Base-by-base conservation (phyloP, 1,284 basidiomycete species). In the Fistulinella cinereoalba region DNA sequence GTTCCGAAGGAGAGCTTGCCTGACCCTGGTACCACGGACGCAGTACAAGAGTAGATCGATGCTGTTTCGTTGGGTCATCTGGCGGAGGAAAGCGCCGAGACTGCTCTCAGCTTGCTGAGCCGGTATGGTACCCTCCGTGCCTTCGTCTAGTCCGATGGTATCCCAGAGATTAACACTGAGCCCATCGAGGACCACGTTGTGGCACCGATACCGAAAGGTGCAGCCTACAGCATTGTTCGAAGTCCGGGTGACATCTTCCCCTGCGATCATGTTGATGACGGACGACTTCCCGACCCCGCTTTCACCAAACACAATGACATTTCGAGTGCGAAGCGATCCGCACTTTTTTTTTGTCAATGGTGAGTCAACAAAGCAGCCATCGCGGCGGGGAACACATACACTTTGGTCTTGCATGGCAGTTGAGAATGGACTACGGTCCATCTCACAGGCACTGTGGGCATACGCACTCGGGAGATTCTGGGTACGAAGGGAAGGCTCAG, bases 31-130 rank as follows among this genome's bases (percentile, higher is more conserved):
- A 22, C 56, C 67, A 13, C 64, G 65, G 16, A 70, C 50, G 52
- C 65, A 68, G 41, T 64, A 68, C 21, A 69, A 13, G 34, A 67
- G 65, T 10, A 67, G 53, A 41, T 65, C 54, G 28, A 67, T 49
- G 13, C 66, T 62, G 16, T 56, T 50, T 41, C 50, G 41, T 28
- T 45, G 50, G 13, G 60, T 50, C 44, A 66, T 47, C 11, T 63
- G 52, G 32, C 37, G 55, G 28, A 67, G 61, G 43, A 64, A 57
- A 13, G 49, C 43, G 22, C 53, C 65, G 40, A 68, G 50, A 36
- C 24, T 54, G 7, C 29, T 44, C 40, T 65, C 53, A 4, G 65
- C 62, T 41, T 45, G 48, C 40, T 39, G 39, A 4, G 56, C 56
- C 2, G 53, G 51, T 19, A 64, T 46, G 1, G 44, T 56, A 18